These are phyloP conservation scores for Kazachstania taianensis DNA, from an alignment of 805 yeast species.

Conservation along the genomic window DNA sequence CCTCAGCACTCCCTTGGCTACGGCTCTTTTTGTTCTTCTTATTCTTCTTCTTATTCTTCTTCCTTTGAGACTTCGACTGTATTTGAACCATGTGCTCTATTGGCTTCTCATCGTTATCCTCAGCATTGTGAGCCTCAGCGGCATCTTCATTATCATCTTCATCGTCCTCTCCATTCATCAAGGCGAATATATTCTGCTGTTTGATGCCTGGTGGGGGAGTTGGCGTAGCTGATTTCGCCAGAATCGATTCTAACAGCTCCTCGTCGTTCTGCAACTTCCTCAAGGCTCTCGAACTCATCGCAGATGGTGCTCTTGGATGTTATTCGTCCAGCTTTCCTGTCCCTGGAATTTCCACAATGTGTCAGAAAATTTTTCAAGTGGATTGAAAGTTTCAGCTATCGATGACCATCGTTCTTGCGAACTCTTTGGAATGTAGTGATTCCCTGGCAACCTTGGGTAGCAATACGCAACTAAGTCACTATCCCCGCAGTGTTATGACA, in stretches of 20 bases:
- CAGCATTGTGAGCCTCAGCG: constrained; percentile 8
- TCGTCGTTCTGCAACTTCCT: constrained; percentile 28
- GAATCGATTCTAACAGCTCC: constrained; percentile 17
- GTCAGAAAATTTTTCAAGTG: no score
- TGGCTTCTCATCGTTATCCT: constrained; percentile 1
- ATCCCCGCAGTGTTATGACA: constrained; percentile 24
- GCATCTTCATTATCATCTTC: constrained; percentile 8
- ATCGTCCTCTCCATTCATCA: constrained; percentile 15
- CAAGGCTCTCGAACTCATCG: constrained; percentile 30
- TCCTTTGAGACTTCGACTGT: constrained; percentile 14
- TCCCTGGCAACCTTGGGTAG: no score
- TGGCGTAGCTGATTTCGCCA: constrained; percentile 5
- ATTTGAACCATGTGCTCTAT: constrained; percentile 1
- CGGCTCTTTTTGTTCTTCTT: constrained; percentile 16
- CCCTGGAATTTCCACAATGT: no score
- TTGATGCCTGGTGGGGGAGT: constrained; percentile 3
- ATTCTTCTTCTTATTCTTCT: constrained; percentile 19
- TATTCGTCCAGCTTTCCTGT: no score
- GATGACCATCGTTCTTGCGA: no score
- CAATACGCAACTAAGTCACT: no score
- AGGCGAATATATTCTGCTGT: constrained; percentile 19
- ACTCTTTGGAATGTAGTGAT: no score
- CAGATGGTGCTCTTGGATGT: neutral
- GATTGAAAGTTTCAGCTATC: no score
- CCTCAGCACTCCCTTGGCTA: constrained; percentile 2